Evolutionary conservation across 768 basidiomycete species (phyloP).

Genomic region (Dentipellis fragilis): DNA sequence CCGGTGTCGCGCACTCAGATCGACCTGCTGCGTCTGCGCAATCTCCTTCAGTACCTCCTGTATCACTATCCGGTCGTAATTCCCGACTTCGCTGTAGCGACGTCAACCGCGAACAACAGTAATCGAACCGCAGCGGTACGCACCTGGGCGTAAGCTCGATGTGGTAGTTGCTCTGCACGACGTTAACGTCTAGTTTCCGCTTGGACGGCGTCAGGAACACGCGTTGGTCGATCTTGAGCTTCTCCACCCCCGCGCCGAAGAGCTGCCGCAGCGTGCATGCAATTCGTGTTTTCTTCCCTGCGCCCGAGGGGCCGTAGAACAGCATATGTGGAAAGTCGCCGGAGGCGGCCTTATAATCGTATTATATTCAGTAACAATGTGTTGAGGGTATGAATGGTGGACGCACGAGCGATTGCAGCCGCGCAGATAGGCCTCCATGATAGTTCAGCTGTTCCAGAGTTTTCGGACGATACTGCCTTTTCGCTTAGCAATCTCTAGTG

Average conservation of each 20-base stretch:
- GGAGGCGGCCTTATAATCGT: conserved; percentile 56
- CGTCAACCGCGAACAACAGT: not conserved
- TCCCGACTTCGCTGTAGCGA: conserved; percentile 79
- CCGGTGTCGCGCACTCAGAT: conserved; percentile 86
- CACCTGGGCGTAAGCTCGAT: conserved; percentile 96
- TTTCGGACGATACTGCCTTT: conserved; percentile 68
- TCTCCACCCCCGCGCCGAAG: conserved; percentile 89
- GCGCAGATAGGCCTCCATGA: conserved; percentile 68
- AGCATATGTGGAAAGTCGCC: conserved; percentile 97
- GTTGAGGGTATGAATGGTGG: not conserved
- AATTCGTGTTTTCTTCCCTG: conserved; percentile 97
- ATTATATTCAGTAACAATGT: not conserved
- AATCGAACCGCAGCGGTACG: conserved; percentile 9
- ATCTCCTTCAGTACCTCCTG: conserved; percentile 98
- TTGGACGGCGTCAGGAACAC: conserved; percentile 91
- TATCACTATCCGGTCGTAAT: conserved; percentile 88
- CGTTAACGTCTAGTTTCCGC: conserved; percentile 89
- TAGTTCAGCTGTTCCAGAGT: conserved; percentile 83
- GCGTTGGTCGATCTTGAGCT: conserved; percentile 97
- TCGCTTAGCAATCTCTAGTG: not conserved
- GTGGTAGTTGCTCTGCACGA: conserved; percentile 97
- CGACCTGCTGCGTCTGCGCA: conserved; percentile 97
- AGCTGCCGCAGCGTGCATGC: conserved; percentile 80
- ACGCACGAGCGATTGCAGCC: conserved; percentile 71
- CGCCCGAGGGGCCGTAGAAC: conserved; percentile 94